Base-by-base conservation (phyloP, 208 protist species). In the Wallacemonas rigidus region DNA sequence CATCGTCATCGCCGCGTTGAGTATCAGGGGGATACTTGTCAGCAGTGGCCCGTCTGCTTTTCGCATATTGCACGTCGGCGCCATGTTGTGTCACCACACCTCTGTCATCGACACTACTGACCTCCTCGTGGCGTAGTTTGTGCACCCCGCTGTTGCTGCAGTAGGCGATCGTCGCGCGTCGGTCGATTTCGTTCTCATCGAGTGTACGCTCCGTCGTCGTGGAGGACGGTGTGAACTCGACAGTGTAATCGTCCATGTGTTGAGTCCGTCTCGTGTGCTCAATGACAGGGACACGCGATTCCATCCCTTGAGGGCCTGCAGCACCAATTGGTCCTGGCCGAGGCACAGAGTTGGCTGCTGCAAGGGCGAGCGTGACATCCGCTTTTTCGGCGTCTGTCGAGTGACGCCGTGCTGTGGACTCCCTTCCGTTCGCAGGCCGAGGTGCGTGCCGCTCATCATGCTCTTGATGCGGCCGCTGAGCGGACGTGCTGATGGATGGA, bases 221-320 rank as follows among this genome's bases (percentile, higher is more conserved):
- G 6, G 60, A 65, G 11, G 60, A 65, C 41, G 60, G 60, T 15
- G 60, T 65, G 60, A 65, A 65, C n/a, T 65, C 60, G 40, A 38
- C n/a, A 4, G 4, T 3, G 60, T 65, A 65, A 41, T 44, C 43
- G 11, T 35, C 60, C 4, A 50, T 3, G 7, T 14, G 14, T 3
- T 50, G 60, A 6, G 43, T 41, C 3, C n/a, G n/a, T 3, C 11
- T 41, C 3, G 38, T n/a, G 12, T 41, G 60, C 12, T 65, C 41
- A 4, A 65, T 38, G 2, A 15, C 40, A 3, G 60, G 60, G 14
- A 65, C 60, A 15, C 4, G 43, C 11, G 60, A 45, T 4, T n/a
- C 60, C 7, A 65, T 26, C 41, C 8, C 4, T 6, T 26, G 40
- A 9, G 41, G 56, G 36, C 43, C 56, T 9, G 56, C 38, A 9